These are phyloP conservation scores for Funneliformis geosporum DNA, from an alignment of 192 early-diverging fungal species.

Conservation along the genomic window DNA sequence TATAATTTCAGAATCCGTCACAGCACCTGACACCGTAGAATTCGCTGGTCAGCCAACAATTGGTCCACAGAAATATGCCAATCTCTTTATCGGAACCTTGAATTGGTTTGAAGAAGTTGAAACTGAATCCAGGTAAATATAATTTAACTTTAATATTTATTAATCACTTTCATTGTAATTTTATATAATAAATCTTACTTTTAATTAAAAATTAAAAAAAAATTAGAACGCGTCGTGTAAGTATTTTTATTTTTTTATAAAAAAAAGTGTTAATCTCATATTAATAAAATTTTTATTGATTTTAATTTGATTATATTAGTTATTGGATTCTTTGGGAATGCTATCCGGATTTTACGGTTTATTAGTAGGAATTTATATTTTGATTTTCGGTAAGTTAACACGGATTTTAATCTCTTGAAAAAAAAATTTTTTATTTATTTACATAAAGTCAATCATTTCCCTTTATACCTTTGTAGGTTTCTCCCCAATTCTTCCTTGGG, in stretches of 20 bases:
- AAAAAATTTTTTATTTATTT: background rate
- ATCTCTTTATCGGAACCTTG: slow-evolving; percentile 30
- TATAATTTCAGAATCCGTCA: slow-evolving; percentile 23
- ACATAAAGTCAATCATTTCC: background rate
- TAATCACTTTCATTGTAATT: too few species aligned
- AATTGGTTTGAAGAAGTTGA: slow-evolving; percentile 27
- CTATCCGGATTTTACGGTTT: slow-evolving; percentile 28
- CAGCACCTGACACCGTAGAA: slow-evolving; percentile 9
- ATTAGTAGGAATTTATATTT: slow-evolving; percentile 25
- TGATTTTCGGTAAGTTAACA: slow-evolving; percentile 13
- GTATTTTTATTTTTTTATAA: background rate
- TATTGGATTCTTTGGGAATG: slow-evolving; percentile 20
- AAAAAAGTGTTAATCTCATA: background rate
- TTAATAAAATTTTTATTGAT: background rate
- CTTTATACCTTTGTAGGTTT: background rate
- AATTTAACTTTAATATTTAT: too few species aligned
- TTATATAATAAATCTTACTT: background rate
- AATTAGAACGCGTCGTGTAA: background rate
- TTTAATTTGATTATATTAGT: background rate
- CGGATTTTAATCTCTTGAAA: background rate
- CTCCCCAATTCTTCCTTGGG: slow-evolving; percentile 22
- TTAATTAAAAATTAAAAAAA: background rate
- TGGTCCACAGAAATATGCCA: slow-evolving; percentile 15
- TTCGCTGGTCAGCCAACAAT: background rate
- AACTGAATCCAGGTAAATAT: slow-evolving; percentile 20